A percentile compares a stretch with the other conserved stretches of the same genome.
Evolutionary conservation across 2,329 filamentous ascomycete species (phyloP).

Genomic region (Aspergillus sergii): DNA sequence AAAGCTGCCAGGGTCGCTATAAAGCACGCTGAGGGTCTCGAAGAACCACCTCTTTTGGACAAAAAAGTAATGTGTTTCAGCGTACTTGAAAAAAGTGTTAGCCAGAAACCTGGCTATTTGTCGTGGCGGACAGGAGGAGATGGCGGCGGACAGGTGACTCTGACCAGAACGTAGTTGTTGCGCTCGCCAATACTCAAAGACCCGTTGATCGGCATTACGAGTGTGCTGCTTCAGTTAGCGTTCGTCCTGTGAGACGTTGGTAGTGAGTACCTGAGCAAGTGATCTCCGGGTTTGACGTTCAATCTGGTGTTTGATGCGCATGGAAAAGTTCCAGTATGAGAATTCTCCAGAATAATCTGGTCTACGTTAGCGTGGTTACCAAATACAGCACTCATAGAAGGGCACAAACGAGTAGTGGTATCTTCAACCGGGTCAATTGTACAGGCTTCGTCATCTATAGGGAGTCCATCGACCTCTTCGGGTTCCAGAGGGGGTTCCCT

Average conservation of each 20-base stretch:
- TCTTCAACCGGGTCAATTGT: slow-evolving; percentile 18
- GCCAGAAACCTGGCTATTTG: slow-evolving; percentile 53
- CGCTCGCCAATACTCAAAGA: slow-evolving; percentile 48
- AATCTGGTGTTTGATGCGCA: slow-evolving; percentile 55
- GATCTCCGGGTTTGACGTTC: slow-evolving; percentile 30
- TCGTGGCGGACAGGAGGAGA: slow-evolving; percentile 50
- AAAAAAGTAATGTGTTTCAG: slow-evolving; percentile 54
- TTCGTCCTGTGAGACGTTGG: too few relatives aligned
- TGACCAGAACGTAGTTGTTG: slow-evolving; percentile 49
- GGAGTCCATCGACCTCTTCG: neutral
- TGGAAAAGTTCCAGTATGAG: slow-evolving; percentile 58
- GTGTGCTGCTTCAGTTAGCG: slow-evolving; percentile 22
- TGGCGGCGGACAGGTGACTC: slow-evolving; percentile 39
- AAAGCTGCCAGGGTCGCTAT: slow-evolving; percentile 42
- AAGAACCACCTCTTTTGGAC: slow-evolving; percentile 50
- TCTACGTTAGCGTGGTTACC: neutral
- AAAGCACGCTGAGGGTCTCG: slow-evolving; percentile 46
- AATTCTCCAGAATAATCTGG: slow-evolving; percentile 57
- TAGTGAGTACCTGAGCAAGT: neutral
- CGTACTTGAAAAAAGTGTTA: slow-evolving; percentile 52
- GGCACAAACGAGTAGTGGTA: slow-evolving; percentile 13
- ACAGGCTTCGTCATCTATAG: slow-evolving; percentile 15
- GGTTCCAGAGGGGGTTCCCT: neutral
- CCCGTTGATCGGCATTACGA: slow-evolving; percentile 23
- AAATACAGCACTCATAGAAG: neutral